A percentile compares a stretch with the other conserved stretches of the same genome.
Evolutionary conservation across 2,329 filamentous ascomycete species (phyloP).

Genomic region (Fusarium pseudoanthophilum): DNA sequence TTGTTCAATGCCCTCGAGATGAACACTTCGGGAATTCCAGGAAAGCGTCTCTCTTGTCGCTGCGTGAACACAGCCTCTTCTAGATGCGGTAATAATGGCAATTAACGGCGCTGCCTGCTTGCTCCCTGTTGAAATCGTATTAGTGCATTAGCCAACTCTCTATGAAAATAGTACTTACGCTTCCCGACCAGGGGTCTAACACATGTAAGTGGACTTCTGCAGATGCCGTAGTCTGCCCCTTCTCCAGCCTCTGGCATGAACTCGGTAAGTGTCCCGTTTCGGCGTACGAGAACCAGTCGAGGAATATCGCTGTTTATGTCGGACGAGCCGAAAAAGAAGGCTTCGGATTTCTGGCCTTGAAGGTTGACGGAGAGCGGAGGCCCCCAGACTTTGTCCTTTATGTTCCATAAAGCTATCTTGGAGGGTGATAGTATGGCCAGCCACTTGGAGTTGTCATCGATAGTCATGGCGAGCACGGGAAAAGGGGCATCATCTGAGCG

Average conservation of each 20-base stretch:
- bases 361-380: slow-evolving; percentile 63
- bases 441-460: slow-evolving; percentile 73
- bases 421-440: slow-evolving; percentile 72
- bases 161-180: slow-evolving; percentile 48
- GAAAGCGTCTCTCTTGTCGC: slow-evolving; percentile 53
- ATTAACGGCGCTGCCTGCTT: slow-evolving; percentile 24
- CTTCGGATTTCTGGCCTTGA: slow-evolving; percentile 65
- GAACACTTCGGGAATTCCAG: slow-evolving; percentile 63
- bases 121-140: slow-evolving; percentile 13
- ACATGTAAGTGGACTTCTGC: slow-evolving; percentile 63
- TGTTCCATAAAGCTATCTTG: slow-evolving; percentile 71
- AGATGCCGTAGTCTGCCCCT: slow-evolving; percentile 58
- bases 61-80: slow-evolving; percentile 62
- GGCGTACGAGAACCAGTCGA: slow-evolving; percentile 69
- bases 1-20: slow-evolving; percentile 56
- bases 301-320: slow-evolving; percentile 51
- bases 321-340: slow-evolving; percentile 70
- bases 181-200: slow-evolving; percentile 60
- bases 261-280: slow-evolving; percentile 72
- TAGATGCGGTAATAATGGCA: slow-evolving; percentile 58
- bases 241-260: slow-evolving; percentile 59
- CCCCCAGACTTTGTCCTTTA: slow-evolving; percentile 66
- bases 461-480: slow-evolving; percentile 70
- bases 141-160: background rate
- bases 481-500: slow-evolving; percentile 59